Percentiles rank a stretch among this genome's conserved stretches.
phyloP scores from a whole-genome alignment of 1,139 yeast genomes.

The Taphrina flavorubra region DNA sequence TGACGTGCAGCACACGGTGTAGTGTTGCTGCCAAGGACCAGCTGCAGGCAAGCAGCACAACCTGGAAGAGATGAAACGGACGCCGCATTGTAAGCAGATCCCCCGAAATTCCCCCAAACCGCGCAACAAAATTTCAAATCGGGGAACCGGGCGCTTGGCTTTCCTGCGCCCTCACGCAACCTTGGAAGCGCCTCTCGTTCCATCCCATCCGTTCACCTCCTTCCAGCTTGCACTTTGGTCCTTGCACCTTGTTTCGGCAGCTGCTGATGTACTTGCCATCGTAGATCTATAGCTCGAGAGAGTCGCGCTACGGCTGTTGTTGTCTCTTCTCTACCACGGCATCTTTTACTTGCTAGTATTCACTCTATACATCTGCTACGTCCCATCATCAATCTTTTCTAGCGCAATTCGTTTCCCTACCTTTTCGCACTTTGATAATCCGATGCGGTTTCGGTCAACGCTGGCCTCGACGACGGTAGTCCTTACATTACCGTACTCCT shows the following conservation, averaged over 20 bases:
- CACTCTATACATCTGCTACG: neutral
- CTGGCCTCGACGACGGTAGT: neutral
- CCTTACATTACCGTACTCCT: neutral
- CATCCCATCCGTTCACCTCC: neutral
- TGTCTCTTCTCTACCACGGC: no score
- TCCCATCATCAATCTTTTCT: neutral
- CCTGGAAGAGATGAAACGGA: no score
- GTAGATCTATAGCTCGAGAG: no score
- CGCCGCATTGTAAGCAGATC: no score
- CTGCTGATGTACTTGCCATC: no score
- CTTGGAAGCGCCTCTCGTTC: neutral
- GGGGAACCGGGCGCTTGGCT: constrained; percentile 1
- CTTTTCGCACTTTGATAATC: neutral
- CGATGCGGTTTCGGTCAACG: neutral
- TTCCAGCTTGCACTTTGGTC: no score
- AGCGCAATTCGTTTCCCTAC: neutral
- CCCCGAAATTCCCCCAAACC: neutral
- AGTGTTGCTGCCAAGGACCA: no score
- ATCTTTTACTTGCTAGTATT: no score
- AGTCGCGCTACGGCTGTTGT: no score
- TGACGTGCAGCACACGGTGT: no score
- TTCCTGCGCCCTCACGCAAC: neutral
- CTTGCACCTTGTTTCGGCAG: no score
- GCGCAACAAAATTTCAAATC: neutral
- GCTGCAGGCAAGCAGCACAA: no score